phyloP scores from a whole-genome alignment of 164 flowering plant species.

The Liquidambar formosana region DNA sequence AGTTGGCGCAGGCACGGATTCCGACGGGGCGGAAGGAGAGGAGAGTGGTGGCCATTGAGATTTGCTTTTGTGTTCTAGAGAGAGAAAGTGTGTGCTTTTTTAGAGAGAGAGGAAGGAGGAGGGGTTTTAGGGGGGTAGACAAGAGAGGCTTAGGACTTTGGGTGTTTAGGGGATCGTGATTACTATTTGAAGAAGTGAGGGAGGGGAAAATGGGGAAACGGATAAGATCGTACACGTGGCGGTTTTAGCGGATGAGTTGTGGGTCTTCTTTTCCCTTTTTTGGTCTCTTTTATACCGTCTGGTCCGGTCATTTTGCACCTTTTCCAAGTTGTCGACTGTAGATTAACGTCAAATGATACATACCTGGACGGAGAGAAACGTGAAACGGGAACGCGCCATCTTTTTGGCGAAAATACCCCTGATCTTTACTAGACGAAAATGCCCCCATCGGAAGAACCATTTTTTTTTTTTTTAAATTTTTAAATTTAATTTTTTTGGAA shows the following conservation, averaged over 20 bases:
- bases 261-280: conserved; percentile 9
- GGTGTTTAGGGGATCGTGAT: too few species aligned
- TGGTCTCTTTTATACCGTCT: conserved; percentile 12
- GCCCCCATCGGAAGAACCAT: too few species aligned
- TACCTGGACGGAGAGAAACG: too few species aligned
- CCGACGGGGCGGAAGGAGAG: conserved; percentile 16
- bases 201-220: conserved; percentile 9
- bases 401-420: not conserved
- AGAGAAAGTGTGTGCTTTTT: too few species aligned
- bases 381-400: too few species aligned
- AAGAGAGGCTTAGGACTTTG: too few species aligned
- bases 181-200: not conserved
- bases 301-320: conserved; percentile 1
- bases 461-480: too few species aligned
- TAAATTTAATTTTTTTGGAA: too few species aligned
- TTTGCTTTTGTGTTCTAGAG: too few species aligned
- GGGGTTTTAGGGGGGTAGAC: not conserved
- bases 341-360: not conserved
- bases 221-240: conserved; percentile 26
- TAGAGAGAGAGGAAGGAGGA: too few species aligned
- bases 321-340: not conserved
- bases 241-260: not conserved
- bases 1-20: conserved; percentile 20
- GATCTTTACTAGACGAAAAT: too few species aligned
- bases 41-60: not conserved